Evolutionary conservation across 441 rosid genomes (phyloP), one percentile per base, ranked within the genome.

Genomic region (Sinapis alba): DNA sequence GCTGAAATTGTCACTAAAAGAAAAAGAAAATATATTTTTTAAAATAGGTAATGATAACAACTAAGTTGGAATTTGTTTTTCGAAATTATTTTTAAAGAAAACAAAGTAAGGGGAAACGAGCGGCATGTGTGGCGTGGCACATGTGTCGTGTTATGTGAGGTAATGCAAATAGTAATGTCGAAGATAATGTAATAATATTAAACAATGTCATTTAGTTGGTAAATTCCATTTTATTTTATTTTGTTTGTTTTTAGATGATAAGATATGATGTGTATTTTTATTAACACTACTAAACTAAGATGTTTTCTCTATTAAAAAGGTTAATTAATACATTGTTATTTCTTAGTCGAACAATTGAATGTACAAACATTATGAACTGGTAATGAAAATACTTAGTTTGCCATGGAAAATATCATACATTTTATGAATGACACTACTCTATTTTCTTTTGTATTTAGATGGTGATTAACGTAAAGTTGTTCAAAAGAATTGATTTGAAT

Each of bases 71-170:
- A 16, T 60, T 68, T 61, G 19, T 16, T 26, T 68, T 50, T 18
- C 8, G 7, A 2, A 47, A 66, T 23, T 2, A 43, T 5, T 43
- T 43, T n/a, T 4, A 43, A 43, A 41, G 19, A 11, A 34, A 54
- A 38, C 1, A 53, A 34, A 20, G 1, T 0, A 3, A 62, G 58
- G 19, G 60, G 18, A 56, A 69, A 62, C 38, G 65, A 54, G 57
- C 50, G 74, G 43, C n/a, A 69, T 76, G 65, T 69, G 75, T 76
- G 70, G 65, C 65, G 60, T 43, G 65, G 47, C 65, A 69, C 74
- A 69, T 54, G 74, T 69, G 73, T 68, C 72, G 72, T 68, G 71
- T 19, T 32, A 12, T 12, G 21, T 68, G 50, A 68, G 72, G 51
- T 68, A 38, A 57, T 57, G 64, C 43, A 21, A 13, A 13, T 68